A percentile compares a stretch with the other conserved stretches of the same genome.
Evolutionary conservation across 2,329 filamentous ascomycete genomes (phyloP).

Genomic region (Albophoma yamanashiensis): DNA sequence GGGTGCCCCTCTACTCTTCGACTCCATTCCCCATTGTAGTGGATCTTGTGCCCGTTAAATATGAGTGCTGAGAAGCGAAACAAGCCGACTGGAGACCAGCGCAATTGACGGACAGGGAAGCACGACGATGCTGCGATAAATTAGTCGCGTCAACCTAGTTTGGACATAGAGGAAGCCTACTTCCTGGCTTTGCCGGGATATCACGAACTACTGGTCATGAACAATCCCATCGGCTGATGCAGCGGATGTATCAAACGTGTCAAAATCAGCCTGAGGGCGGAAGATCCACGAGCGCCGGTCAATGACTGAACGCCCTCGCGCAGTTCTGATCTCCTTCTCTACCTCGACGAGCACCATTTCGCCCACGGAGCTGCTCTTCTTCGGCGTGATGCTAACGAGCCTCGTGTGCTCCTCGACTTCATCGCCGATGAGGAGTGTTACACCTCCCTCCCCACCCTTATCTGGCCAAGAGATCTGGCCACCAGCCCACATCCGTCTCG

Average conservation of each 20-base stretch:
- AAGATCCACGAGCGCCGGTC: conserved; percentile 45
- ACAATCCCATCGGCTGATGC: conserved; percentile 8
- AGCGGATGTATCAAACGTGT: conserved; percentile 7
- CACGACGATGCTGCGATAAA: conserved; percentile 5
- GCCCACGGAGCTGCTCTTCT: conserved; percentile 41
- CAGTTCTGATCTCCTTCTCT: conserved; percentile 46
- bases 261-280: conserved; percentile 21
- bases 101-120: conserved; percentile 18
- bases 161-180: conserved; percentile 4
- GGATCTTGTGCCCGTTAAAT: conserved; percentile 79
- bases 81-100: conserved; percentile 40
- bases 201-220: conserved; percentile 15
- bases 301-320: conserved; percentile 37
- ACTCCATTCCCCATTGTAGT: conserved; percentile 62
- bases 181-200: conserved; percentile 1
- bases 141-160: neutral
- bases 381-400: conserved; percentile 41
- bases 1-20: conserved; percentile 57
- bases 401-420: conserved; percentile 44
- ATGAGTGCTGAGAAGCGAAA: conserved; percentile 80
- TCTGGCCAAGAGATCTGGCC: conserved; percentile 46
- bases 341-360: conserved; percentile 57
- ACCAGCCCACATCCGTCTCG: conserved; percentile 57
- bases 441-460: conserved; percentile 1
- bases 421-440: conserved; percentile 40